phyloP scores from a whole-genome alignment of 2,329 filamentous ascomycete genomes.

The Sarocladiaceae sp. region DNA sequence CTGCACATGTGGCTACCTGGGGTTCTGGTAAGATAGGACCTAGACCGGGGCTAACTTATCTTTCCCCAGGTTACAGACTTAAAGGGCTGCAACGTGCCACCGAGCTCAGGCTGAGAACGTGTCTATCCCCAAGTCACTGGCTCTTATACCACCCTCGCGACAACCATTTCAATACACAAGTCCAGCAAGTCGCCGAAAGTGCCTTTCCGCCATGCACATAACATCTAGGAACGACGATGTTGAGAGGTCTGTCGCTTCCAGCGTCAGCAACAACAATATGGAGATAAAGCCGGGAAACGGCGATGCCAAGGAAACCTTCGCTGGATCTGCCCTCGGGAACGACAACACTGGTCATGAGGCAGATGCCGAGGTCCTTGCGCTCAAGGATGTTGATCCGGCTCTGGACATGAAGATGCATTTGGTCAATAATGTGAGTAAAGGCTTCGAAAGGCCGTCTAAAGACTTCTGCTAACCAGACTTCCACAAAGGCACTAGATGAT shows the following conservation, averaged over 20 bases:
- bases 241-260: neutral
- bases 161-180: no score
- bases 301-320: neutral
- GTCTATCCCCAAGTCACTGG: neutral
- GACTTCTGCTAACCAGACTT: neutral
- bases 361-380: conserved; percentile 8
- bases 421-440: conserved; percentile 15
- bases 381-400: conserved; percentile 11
- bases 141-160: no score
- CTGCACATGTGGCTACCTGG: neutral
- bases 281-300: neutral
- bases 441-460: no score
- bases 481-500: conserved; percentile 35
- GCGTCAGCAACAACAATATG: neutral
- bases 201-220: no score
- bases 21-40: no score
- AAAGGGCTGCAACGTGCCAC: neutral
- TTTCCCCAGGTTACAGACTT: neutral
- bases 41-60: neutral
- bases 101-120: no score
- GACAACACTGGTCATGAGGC: neutral
- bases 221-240: neutral
- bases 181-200: no score
- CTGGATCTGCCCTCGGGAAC: neutral
- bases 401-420: conserved; percentile 13